Conservation (phyloP, 371 early-diverging fungal species). For the Lichtheimia ornata region DNA sequence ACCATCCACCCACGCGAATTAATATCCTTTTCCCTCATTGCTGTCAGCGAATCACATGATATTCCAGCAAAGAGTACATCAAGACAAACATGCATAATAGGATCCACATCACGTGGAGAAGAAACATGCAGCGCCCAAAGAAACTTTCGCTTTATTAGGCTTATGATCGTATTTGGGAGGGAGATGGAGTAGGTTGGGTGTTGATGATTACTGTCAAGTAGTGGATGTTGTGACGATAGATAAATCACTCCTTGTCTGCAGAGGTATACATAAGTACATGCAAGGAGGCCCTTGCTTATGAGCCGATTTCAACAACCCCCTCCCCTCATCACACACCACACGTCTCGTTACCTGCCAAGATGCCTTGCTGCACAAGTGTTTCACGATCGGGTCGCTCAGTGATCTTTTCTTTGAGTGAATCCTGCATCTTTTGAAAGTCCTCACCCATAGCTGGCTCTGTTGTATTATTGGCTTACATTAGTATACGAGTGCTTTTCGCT, state of each 20-base stretch:
- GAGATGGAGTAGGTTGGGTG: too few relatives aligned
- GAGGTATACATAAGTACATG: neutral
- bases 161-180: too few relatives aligned
- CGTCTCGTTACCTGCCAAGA: slow-evolving; percentile 36
- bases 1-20: neutral
- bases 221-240: too few relatives aligned
- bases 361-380: slow-evolving; percentile 59
- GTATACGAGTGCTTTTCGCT: slow-evolving; percentile 18
- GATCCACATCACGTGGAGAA: too few relatives aligned
- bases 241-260: too few relatives aligned
- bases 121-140: too few relatives aligned
- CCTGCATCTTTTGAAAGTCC: slow-evolving; percentile 57
- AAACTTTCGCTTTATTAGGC: too few relatives aligned
- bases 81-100: too few relatives aligned
- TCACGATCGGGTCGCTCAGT: slow-evolving; percentile 60
- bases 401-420: slow-evolving; percentile 59
- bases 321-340: neutral
- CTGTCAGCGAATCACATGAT: too few relatives aligned
- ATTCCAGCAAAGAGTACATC: too few relatives aligned
- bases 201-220: too few relatives aligned
- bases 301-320: neutral
- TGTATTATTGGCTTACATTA: neutral
- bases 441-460: slow-evolving; percentile 54
- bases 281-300: neutral
- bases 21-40: too few relatives aligned